These are phyloP conservation scores for Xylaria venustula DNA, from an alignment of 495 filamentous ascomycete species.

Conservation along the genomic window DNA sequence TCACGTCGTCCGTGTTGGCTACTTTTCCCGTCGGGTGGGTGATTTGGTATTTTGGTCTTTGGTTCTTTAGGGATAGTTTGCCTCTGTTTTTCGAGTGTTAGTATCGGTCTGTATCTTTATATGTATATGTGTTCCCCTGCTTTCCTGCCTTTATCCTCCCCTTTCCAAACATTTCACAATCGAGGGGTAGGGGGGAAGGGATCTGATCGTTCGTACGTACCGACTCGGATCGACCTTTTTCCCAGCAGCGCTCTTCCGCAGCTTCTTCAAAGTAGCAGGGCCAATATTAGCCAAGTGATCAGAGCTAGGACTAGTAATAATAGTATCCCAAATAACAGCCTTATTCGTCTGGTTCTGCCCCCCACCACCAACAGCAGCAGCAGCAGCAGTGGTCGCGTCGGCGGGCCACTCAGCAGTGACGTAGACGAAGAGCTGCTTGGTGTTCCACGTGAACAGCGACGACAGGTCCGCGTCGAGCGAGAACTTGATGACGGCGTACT, in stretches of 20 bases:
- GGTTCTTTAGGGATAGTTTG: slow-evolving; percentile 69
- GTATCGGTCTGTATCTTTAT: neutral
- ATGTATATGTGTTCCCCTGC: too few species aligned
- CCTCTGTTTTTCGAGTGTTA: slow-evolving; percentile 43
- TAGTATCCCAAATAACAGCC: slow-evolving; percentile 92
- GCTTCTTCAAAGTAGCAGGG: slow-evolving; percentile 51
- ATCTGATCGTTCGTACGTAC: slow-evolving; percentile 27
- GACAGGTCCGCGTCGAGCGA: slow-evolving; percentile 83
- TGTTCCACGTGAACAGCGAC: slow-evolving; percentile 98
- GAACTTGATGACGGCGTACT: slow-evolving; percentile 93
- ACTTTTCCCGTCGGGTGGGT: slow-evolving; percentile 78
- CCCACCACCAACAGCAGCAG: too few species aligned
- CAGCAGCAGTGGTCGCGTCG: slow-evolving; percentile 11
- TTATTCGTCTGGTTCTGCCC: slow-evolving; percentile 61
- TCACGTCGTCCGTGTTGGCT: slow-evolving; percentile 68
- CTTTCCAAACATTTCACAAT: too few species aligned
- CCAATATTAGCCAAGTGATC: slow-evolving; percentile 56
- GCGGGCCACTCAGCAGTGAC: slow-evolving; percentile 83
- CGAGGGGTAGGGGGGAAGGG: too few species aligned
- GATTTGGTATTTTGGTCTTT: slow-evolving; percentile 90
- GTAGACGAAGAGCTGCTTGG: slow-evolving; percentile 98
- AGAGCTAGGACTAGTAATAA: slow-evolving; percentile 70
- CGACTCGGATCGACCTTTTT: slow-evolving; percentile 52
- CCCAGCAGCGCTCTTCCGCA: slow-evolving; percentile 48
- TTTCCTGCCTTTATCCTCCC: too few species aligned